Evolutionary conservation across 345 rosid species (phyloP).

Genomic region (Citrus inodora): DNA sequence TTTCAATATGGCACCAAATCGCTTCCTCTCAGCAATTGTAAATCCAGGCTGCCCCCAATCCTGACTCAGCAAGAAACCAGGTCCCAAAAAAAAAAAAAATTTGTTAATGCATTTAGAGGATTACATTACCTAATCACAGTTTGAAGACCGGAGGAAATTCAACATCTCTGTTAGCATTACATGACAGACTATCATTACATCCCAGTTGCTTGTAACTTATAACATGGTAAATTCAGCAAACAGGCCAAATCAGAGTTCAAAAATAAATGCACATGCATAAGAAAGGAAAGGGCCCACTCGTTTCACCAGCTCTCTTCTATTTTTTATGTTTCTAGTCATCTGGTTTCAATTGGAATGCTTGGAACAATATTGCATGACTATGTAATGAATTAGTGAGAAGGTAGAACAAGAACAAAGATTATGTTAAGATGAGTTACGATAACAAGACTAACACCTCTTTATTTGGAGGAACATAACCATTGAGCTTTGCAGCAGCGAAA

Average conservation of each 20-base stretch:
- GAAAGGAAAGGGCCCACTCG: not conserved
- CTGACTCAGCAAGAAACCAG: constrained; percentile 35
- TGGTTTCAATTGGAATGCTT: constrained; percentile 9
- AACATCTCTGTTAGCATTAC: not conserved
- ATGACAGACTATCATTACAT: not conserved
- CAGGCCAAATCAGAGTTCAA: not conserved
- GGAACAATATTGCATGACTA: not conserved
- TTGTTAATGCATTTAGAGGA: not conserved
- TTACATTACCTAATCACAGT: not conserved
- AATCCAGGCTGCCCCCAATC: constrained; percentile 97
- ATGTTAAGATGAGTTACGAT: not conserved
- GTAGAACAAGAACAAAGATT: not conserved
- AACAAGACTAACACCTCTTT: constrained; percentile 51
- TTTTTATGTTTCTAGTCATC: not conserved
- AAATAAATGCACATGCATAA: not conserved
- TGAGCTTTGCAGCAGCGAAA: constrained; percentile 78
- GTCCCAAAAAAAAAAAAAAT: not conserved
- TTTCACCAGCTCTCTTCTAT: constrained; percentile 7
- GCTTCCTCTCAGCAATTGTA: constrained; percentile 86
- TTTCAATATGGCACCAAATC: constrained; percentile 67
- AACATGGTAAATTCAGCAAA: not conserved
- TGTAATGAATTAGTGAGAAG: not conserved
- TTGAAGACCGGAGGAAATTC: not conserved
- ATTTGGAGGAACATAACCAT: constrained; percentile 89
- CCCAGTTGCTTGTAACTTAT: not conserved